Percentiles rank a stretch among this genome's conserved stretches.
phyloP scores from a whole-genome alignment of 371 early-diverging fungal genomes.

The Blakeslea trispora region DNA sequence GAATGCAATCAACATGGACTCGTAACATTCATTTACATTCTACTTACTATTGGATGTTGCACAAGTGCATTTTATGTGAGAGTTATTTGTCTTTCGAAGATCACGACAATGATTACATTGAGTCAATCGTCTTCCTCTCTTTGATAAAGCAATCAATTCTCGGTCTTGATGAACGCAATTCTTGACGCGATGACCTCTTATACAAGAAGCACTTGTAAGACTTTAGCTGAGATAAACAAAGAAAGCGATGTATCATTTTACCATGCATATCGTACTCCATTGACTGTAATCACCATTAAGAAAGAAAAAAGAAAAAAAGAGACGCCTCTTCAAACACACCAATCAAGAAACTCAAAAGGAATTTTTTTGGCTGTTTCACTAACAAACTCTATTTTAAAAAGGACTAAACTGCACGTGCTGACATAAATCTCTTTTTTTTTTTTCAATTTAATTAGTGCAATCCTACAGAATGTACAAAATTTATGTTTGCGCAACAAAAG shows the following conservation, averaged over 20 bases:
- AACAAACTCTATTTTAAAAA: too few relatives aligned
- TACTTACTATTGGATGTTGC: constrained; percentile 29
- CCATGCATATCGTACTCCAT: constrained; percentile 37
- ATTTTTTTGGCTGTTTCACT: too few relatives aligned
- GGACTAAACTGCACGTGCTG: too few relatives aligned
- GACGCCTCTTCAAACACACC: too few relatives aligned
- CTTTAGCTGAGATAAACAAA: too few relatives aligned
- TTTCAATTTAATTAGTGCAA: too few relatives aligned
- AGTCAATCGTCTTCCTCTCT: constrained; percentile 36
- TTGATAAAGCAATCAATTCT: constrained; percentile 24
- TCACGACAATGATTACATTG: constrained; percentile 43
- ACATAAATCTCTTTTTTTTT: too few relatives aligned
- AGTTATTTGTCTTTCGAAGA: constrained; percentile 26
- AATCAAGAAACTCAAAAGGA: too few relatives aligned
- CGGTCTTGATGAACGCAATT: constrained; percentile 35
- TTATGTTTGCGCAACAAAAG: too few relatives aligned
- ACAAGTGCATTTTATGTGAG: constrained; percentile 45
- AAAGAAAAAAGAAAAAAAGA: neutral
- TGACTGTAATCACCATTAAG: constrained; percentile 26
- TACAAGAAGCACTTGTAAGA: constrained; percentile 32
- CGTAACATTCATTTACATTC: too few relatives aligned
- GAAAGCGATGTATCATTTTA: constrained; percentile 14
- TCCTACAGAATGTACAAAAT: too few relatives aligned
- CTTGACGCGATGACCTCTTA: constrained; percentile 40
- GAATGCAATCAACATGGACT: too few relatives aligned